Evolutionary conservation across 306 rosid species (phyloP).

Genomic region (Castanea sativa): DNA sequence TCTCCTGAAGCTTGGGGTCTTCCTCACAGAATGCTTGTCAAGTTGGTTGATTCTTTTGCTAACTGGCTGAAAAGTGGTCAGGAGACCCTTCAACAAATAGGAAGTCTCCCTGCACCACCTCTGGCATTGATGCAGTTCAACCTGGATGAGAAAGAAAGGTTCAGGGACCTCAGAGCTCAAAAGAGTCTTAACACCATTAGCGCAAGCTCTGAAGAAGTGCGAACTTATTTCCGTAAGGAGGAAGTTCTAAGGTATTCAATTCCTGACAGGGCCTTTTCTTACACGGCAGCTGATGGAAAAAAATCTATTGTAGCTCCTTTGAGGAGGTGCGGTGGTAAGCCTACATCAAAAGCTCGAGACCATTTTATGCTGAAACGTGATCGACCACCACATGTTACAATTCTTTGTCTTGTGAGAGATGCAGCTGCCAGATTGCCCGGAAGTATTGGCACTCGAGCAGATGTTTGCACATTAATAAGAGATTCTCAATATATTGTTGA

Average conservation of each 20-base stretch:
- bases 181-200: slow-evolving; percentile 94
- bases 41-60: slow-evolving; percentile 95
- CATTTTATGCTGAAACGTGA: slow-evolving; percentile 99
- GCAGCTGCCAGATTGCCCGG: slow-evolving; percentile 99
- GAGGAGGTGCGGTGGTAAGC: slow-evolving; percentile 99
- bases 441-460: slow-evolving; percentile 97
- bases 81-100: slow-evolving; percentile 94
- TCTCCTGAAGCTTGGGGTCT: slow-evolving; percentile 96
- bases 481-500: slow-evolving; percentile 98
- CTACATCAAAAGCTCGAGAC: slow-evolving; percentile 98
- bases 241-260: slow-evolving; percentile 96
- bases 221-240: slow-evolving; percentile 85
- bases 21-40: slow-evolving; percentile 94
- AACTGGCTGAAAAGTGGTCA: slow-evolving; percentile 99
- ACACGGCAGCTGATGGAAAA: slow-evolving; percentile 96
- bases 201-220: slow-evolving; percentile 91
- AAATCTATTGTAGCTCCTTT: slow-evolving; percentile 97
- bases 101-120: slow-evolving; percentile 97
- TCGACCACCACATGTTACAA: slow-evolving; percentile 98
- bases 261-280: slow-evolving; percentile 97
- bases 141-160: slow-evolving; percentile 97
- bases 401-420: slow-evolving; percentile 98
- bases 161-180: slow-evolving; percentile 94
- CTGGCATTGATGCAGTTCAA: slow-evolving; percentile 86
- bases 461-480: slow-evolving; percentile 94